Evolutionary conservation across 2,329 filamentous ascomycete genomes (phyloP).

Genomic region (Ophiostoma novo-ulmi): DNA sequence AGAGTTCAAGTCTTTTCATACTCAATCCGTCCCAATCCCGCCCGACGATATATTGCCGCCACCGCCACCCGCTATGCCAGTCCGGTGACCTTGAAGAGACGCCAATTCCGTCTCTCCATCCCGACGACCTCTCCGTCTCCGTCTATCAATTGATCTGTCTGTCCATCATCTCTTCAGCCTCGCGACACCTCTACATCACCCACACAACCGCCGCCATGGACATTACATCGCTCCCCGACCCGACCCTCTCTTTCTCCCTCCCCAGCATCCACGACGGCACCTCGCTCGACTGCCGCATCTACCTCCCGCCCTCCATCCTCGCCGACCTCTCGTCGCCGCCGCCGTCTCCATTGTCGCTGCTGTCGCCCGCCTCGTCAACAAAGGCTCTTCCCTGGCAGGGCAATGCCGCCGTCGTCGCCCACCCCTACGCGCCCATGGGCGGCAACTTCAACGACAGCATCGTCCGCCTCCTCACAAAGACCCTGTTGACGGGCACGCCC

Average conservation of each 20-base stretch:
- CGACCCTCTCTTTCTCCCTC: conserved; percentile 64
- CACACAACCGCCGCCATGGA: background rate
- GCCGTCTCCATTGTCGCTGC: background rate
- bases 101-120: background rate
- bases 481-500: conserved; percentile 50
- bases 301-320: conserved; percentile 56
- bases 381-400: conserved; percentile 40
- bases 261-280: conserved; percentile 78
- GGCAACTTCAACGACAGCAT: conserved; percentile 79
- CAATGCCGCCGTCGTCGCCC: conserved; percentile 65
- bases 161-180: background rate
- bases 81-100: background rate
- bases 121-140: background rate
- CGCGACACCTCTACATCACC: background rate
- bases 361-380: conserved; percentile 19
- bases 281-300: conserved; percentile 74
- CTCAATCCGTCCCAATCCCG: background rate
- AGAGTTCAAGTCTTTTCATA: background rate
- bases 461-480: conserved; percentile 59
- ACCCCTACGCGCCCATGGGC: conserved; percentile 85
- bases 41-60: background rate
- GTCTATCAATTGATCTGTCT: background rate
- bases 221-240: conserved; percentile 36
- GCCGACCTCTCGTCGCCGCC: conserved; percentile 31
- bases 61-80: background rate